phyloP scores from a whole-genome alignment of 148 eudicot species.

The Dysphania ambrosioides region DNA sequence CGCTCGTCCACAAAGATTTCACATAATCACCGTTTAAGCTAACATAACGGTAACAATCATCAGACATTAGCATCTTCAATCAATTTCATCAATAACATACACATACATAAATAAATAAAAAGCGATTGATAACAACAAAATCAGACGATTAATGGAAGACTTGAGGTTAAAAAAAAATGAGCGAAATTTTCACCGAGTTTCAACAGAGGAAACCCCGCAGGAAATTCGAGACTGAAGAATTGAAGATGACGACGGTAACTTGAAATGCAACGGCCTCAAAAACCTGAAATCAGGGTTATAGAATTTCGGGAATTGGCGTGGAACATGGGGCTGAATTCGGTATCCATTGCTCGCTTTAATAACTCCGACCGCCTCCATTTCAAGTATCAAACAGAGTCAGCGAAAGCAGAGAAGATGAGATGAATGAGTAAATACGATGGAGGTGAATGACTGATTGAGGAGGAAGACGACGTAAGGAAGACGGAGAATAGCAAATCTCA shows the following conservation, averaged over 20 bases:
- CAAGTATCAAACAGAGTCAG: neutral
- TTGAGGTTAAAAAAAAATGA: neutral
- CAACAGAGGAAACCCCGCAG: constrained; percentile 35
- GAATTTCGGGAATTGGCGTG: constrained; percentile 12
- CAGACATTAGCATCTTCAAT: too few relatives aligned
- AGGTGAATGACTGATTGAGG: constrained; percentile 6
- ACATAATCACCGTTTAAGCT: too few relatives aligned
- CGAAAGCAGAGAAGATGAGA: neutral
- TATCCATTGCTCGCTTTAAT: constrained; percentile 8
- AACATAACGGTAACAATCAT: neutral
- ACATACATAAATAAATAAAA: neutral
- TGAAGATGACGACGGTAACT: constrained; percentile 24
- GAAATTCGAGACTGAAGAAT: constrained; percentile 2
- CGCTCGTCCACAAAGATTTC: neutral
- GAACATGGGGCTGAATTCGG: constrained; percentile 12
- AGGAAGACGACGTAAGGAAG: constrained; percentile 1
- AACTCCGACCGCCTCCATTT: constrained; percentile 43
- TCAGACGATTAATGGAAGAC: neutral
- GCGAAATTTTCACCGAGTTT: constrained; percentile 26
- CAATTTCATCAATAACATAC: neutral
- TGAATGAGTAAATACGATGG: neutral
- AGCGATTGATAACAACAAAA: too few relatives aligned
- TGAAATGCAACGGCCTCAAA: constrained; percentile 15
- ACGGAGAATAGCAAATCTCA: constrained; percentile 11
- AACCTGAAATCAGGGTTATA: constrained; percentile 7